These are phyloP conservation scores for Beauveria medogensis DNA, from an alignment of 2,329 filamentous ascomycete species.

Conservation along the genomic window DNA sequence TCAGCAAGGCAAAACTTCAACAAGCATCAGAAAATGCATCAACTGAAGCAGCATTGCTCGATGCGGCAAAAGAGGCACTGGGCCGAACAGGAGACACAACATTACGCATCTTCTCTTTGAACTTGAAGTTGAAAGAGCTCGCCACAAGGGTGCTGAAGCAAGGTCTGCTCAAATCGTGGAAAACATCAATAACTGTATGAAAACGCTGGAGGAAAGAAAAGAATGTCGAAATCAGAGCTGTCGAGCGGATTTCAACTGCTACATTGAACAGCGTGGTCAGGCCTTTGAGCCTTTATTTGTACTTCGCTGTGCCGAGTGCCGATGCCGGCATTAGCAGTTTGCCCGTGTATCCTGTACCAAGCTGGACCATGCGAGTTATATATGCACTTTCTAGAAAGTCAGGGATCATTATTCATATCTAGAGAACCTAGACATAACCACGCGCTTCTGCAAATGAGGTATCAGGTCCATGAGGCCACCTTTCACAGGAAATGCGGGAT, in stretches of 20 bases:
- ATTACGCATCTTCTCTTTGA: not conserved
- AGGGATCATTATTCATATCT: too few species aligned
- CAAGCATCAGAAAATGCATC: not conserved
- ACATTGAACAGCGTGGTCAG: not conserved
- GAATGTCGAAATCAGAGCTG: not conserved
- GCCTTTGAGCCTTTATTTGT: not conserved
- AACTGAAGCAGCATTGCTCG: not conserved
- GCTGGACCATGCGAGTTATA: too few species aligned
- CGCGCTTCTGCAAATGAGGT: too few species aligned
- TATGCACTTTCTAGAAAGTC: too few species aligned
- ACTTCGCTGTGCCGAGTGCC: not conserved
- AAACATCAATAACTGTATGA: not conserved
- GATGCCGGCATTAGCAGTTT: not conserved
- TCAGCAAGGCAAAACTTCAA: conserved; percentile 12
- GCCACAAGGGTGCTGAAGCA: not conserved
- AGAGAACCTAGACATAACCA: too few species aligned
- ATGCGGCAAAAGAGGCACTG: not conserved
- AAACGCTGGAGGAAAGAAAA: not conserved
- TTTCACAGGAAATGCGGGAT: too few species aligned
- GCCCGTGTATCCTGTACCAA: not conserved
- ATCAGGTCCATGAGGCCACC: too few species aligned
- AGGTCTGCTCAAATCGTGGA: not conserved
- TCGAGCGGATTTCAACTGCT: not conserved
- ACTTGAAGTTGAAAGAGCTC: not conserved
- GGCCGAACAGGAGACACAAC: not conserved